Conservation (phyloP, 306 rosid genomes). For the Glycine soja region DNA sequence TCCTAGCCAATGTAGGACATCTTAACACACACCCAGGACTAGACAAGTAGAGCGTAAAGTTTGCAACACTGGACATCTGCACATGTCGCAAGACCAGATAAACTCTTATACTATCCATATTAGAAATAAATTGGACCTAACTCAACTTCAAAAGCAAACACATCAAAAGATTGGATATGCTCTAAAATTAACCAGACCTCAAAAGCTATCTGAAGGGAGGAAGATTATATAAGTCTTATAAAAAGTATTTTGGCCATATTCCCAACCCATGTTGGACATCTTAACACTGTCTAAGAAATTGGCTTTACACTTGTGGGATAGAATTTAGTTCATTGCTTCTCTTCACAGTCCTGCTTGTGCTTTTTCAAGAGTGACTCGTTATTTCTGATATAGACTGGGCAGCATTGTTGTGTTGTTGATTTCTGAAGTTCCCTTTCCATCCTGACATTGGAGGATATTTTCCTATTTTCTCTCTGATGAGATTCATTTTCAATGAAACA, state of each 20-base stretch:
- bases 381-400: slow-evolving; percentile 9
- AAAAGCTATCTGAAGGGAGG: neutral
- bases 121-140: neutral
- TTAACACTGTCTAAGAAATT: too few relatives aligned
- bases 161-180: neutral
- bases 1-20: neutral
- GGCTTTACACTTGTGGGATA: too few relatives aligned
- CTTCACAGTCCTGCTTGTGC: neutral
- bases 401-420: slow-evolving; percentile 17
- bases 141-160: neutral
- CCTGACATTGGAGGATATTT: slow-evolving; percentile 12
- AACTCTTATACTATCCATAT: neutral
- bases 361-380: too few relatives aligned
- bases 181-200: neutral
- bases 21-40: neutral
- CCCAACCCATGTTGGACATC: too few relatives aligned
- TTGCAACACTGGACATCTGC: neutral
- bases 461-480: too few relatives aligned
- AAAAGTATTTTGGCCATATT: neutral
- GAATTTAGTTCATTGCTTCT: too few relatives aligned
- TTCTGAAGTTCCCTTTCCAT: neutral
- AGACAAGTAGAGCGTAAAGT: neutral
- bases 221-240: neutral
- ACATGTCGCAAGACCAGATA: neutral
- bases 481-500: too few relatives aligned